Conservation (phyloP, 1,139 yeast species). For the Taphrina pruni region DNA sequence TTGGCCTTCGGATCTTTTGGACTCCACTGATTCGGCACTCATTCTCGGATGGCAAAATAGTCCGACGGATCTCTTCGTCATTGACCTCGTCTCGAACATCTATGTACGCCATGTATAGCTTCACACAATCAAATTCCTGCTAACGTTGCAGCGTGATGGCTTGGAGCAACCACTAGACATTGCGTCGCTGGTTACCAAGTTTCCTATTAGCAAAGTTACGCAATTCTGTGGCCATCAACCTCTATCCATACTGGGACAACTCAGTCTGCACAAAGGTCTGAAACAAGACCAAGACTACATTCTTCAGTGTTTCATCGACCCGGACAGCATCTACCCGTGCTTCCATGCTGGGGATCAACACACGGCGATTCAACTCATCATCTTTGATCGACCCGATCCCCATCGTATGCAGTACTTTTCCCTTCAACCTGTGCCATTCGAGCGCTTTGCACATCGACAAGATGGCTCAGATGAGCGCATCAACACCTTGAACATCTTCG, state of each 20-base stretch:
- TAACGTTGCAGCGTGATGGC: slow-evolving; percentile 27
- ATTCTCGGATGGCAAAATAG: slow-evolving; percentile 47
- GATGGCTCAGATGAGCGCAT: background rate
- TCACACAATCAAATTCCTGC: background rate
- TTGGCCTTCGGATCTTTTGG: slow-evolving; percentile 47
- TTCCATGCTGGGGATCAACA: slow-evolving; percentile 30
- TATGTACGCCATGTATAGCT: slow-evolving; percentile 12
- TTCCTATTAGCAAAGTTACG: slow-evolving; percentile 34
- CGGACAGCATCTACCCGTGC: slow-evolving; percentile 39
- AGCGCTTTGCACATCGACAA: slow-evolving; percentile 53
- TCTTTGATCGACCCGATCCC: slow-evolving; percentile 76
- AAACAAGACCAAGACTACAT: slow-evolving; percentile 21
- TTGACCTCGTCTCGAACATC: slow-evolving; percentile 41
- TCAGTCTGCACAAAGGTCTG: slow-evolving; percentile 4
- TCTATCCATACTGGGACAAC: slow-evolving; percentile 42
- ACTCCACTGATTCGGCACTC: slow-evolving; percentile 42
- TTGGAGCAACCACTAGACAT: slow-evolving; percentile 37
- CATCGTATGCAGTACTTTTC: slow-evolving; percentile 80
- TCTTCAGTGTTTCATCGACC: slow-evolving; percentile 35
- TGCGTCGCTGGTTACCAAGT: slow-evolving; percentile 37
- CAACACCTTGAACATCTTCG: slow-evolving; percentile 29
- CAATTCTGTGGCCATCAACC: slow-evolving; percentile 36
- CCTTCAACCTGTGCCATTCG: slow-evolving; percentile 70
- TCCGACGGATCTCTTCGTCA: slow-evolving; percentile 46
- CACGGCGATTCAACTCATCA: slow-evolving; percentile 56